Evolutionary conservation across 2,329 filamentous ascomycete genomes (phyloP).

Genomic region (Akanthomyces dipterigenus): DNA sequence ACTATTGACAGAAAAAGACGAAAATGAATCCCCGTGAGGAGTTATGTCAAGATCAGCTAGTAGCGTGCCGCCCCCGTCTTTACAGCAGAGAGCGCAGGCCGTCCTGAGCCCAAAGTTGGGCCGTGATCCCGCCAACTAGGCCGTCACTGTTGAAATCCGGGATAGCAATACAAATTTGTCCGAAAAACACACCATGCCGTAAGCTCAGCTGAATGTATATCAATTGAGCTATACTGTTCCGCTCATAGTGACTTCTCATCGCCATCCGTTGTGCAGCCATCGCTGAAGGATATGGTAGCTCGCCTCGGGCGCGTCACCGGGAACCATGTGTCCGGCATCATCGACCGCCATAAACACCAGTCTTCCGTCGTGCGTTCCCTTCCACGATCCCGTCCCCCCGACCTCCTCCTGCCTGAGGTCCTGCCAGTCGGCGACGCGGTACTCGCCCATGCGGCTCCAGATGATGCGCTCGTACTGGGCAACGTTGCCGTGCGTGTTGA

Average conservation of each 20-base stretch:
- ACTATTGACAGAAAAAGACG: neutral
- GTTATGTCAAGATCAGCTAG: neutral
- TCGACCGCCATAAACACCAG: conserved; percentile 19
- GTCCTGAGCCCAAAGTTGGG: neutral
- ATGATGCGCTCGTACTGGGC: conserved; percentile 32
- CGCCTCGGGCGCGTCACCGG: conserved; percentile 18
- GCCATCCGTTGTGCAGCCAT: conserved; percentile 16
- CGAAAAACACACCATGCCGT: neutral
- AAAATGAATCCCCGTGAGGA: neutral
- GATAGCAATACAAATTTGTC: neutral
- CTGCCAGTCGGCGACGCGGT: conserved; percentile 25
- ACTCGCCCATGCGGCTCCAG: conserved; percentile 38
- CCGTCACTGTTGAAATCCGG: neutral
- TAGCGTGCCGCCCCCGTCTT: neutral
- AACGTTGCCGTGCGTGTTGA: conserved; percentile 21
- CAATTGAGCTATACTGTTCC: neutral
- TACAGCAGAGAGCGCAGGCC: neutral
- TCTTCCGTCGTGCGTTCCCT: conserved; percentile 14
- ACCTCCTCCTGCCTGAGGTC: conserved; percentile 11
- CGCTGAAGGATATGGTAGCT: conserved; percentile 17
- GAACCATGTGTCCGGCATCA: conserved; percentile 18
- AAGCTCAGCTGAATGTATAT: neutral
- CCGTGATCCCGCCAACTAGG: neutral
- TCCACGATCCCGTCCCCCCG: conserved; percentile 15
- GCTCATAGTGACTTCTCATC: neutral